Evolutionary conservation across 805 yeast species (phyloP).

Genomic region (Candida mattraensis): DNA sequence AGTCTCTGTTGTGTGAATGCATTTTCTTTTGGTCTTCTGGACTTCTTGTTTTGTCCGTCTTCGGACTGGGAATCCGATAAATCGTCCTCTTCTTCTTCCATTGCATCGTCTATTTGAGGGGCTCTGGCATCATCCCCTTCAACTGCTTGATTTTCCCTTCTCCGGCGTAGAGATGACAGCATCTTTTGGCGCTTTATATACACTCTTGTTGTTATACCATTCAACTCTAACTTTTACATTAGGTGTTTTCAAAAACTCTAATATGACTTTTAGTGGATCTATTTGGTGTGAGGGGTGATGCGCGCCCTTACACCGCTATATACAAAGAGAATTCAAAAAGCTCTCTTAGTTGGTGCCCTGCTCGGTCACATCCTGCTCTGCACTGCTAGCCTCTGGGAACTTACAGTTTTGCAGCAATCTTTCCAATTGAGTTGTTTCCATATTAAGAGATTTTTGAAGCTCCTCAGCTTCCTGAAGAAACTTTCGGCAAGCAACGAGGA

Average conservation of each 20-base stretch:
- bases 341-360: conserved; percentile 1
- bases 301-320: too few species aligned
- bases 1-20: conserved; percentile 58
- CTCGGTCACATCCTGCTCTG: conserved; percentile 1
- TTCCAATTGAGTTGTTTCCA: conserved; percentile 9
- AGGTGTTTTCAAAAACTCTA: conserved; percentile 2
- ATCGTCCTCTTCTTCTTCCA: conserved; percentile 39
- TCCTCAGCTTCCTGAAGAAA: conserved; percentile 19
- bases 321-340: neutral
- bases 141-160: conserved; percentile 16
- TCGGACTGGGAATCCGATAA: conserved; percentile 44
- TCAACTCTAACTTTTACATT: neutral
- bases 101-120: conserved; percentile 13
- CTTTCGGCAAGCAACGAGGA: conserved; percentile 12
- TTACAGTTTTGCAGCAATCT: conserved; percentile 6
- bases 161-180: conserved; percentile 17
- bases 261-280: conserved; percentile 3
- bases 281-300: too few species aligned
- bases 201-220: neutral
- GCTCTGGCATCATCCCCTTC: conserved; percentile 12
- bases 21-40: conserved; percentile 63
- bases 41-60: conserved; percentile 41
- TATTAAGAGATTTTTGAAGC: conserved; percentile 11
- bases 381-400: neutral
- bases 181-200: conserved; percentile 1